Evolutionary conservation across 129 eudicot species (phyloP).

Genomic region (Escallonia rubra): DNA sequence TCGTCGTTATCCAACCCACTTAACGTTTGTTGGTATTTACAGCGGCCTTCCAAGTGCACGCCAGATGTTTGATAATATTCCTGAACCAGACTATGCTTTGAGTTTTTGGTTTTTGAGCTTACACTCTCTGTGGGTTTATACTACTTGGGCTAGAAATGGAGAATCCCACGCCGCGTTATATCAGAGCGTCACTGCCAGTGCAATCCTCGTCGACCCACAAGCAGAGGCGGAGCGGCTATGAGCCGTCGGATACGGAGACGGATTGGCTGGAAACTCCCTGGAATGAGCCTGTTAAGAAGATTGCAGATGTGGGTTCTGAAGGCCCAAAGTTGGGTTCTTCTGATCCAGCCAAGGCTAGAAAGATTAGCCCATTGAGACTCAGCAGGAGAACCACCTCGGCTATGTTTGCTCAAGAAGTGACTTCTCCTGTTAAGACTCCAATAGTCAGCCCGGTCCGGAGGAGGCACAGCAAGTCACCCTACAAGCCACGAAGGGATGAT

Average conservation of each 20-base stretch:
- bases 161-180: constrained; percentile 22
- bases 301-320: constrained; percentile 11
- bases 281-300: constrained; percentile 25
- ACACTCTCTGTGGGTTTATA: background rate
- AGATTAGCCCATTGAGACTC: constrained; percentile 21
- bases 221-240: constrained; percentile 60
- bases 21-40: too few species aligned
- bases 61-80: constrained; percentile 23
- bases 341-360: constrained; percentile 14
- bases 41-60: background rate
- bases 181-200: constrained; percentile 24
- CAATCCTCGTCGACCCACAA: constrained; percentile 24
- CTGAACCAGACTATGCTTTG: constrained; percentile 22
- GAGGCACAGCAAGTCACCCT: constrained; percentile 63
- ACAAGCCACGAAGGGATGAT: constrained; percentile 36
- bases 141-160: constrained; percentile 35
- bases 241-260: constrained; percentile 69
- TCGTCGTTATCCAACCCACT: background rate
- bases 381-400: constrained; percentile 25
- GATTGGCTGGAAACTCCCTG: constrained; percentile 41
- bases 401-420: constrained; percentile 34
- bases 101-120: background rate
- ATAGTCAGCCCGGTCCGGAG: constrained; percentile 33
- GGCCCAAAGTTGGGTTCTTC: constrained; percentile 9
- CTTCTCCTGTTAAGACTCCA: constrained; percentile 28